Evolutionary conservation across 495 filamentous ascomycete genomes (phyloP).

Genomic region (Talaromyces liani): DNA sequence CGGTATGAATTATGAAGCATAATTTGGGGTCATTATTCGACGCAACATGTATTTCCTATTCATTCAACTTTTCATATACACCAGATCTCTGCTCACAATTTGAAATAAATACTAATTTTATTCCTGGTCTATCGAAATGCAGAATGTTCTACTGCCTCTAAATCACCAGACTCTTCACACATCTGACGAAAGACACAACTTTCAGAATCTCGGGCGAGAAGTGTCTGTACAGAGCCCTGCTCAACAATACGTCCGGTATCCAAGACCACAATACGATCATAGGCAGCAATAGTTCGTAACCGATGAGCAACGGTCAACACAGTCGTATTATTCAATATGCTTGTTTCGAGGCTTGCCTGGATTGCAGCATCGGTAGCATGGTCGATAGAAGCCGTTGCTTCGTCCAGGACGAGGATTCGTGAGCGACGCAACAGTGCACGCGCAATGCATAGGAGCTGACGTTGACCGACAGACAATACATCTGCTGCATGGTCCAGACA

Average conservation of each 20-base stretch:
- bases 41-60: too few relatives aligned
- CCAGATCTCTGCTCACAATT: too few relatives aligned
- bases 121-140: neutral
- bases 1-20: too few relatives aligned
- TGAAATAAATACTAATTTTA: too few relatives aligned
- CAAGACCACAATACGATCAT: conserved; percentile 76
- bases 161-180: neutral
- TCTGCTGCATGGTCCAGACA: neutral
- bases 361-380: conserved; percentile 79
- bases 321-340: conserved; percentile 62
- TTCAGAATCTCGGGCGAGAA: conserved; percentile 45
- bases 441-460: conserved; percentile 80
- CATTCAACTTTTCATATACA: too few relatives aligned
- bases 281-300: conserved; percentile 80
- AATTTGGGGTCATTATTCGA: too few relatives aligned
- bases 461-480: conserved; percentile 72
- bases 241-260: conserved; percentile 70
- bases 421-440: conserved; percentile 74
- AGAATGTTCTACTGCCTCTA: neutral
- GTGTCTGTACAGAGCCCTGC: conserved; percentile 59
- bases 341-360: conserved; percentile 70
- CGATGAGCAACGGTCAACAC: conserved; percentile 80
- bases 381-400: conserved; percentile 83
- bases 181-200: conserved; percentile 47
- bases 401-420: conserved; percentile 81